Base-by-base conservation (phyloP, 495 filamentous ascomycete species). In the Penicillium diatomitis region DNA sequence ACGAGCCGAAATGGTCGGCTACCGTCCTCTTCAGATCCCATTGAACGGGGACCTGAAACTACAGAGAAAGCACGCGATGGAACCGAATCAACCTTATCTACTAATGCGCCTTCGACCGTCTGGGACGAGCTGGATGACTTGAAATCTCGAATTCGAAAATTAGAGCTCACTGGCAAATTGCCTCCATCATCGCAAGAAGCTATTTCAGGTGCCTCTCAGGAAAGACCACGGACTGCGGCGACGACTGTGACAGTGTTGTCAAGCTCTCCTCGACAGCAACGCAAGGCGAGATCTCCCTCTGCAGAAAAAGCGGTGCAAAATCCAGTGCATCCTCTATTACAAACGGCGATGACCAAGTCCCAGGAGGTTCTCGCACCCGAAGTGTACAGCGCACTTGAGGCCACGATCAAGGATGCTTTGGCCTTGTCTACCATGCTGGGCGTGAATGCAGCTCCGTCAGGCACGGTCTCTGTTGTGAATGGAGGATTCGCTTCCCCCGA, bases 41-140 rank as follows among this genome's bases (percentile, higher is more conserved):
- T 63, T 1, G 70, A 73, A 37, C 66, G 67, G 38, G 53, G 55
- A 27, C 65, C 52, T 27, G 50, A 53, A 29, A 71, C 71, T 6
- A 62, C 72, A 6, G 82, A 84, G 44, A 81, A 75, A 43, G 46
- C 73, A 20, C 67, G 69, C 4, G 79, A 85, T 53, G 80, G 79
- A 32, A 90, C 88, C 3, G 87, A 87, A 50, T 96, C 90, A 0
- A 89, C 87, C 0, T 72, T 83, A 27, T 97, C 92, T 0, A 88
- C 87, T 0, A 89, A 82, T 2, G 88, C 89, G 6, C 85, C 90
- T 20, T 95, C 92, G 2, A 94, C 88, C 1, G 87, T 98, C 7
- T 98, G 94, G 94, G 92, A 98, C 63, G 92, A 98, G 66, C 69
- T 98, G 12, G 92, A 98, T 55, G 94, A 97, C 46, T 70, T 98